A percentile compares a stretch with the other conserved stretches of the same genome.
These are phyloP conservation scores for Plenodomus lindquistii DNA, from an alignment of 2,329 filamentous ascomycete species.

Conservation along the genomic window DNA sequence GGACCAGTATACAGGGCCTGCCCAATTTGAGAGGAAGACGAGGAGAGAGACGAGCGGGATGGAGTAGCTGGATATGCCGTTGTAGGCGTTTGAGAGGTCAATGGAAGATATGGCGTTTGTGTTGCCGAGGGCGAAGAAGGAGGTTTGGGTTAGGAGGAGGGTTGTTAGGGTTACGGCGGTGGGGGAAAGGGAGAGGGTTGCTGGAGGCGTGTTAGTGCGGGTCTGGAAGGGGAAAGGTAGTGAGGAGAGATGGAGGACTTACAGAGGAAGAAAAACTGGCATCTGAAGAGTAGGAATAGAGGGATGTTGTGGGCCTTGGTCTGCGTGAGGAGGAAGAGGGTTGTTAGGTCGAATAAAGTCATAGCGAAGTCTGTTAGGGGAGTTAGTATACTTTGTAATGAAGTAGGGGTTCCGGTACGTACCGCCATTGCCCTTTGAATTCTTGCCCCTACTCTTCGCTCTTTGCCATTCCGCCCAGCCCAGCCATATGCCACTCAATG, in stretches of 20 bases:
- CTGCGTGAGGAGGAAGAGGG: constrained; percentile 83
- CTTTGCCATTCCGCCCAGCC: constrained; percentile 34
- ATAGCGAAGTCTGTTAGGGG: constrained; percentile 51
- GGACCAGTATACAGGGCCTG: constrained; percentile 87
- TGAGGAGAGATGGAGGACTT: constrained; percentile 42
- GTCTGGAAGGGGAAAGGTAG: not conserved
- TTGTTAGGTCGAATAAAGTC: constrained; percentile 65
- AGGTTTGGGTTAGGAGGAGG: constrained; percentile 76
- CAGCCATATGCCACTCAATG: constrained; percentile 33
- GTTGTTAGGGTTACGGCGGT: constrained; percentile 68
- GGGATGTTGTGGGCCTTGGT: constrained; percentile 84
- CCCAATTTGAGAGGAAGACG: constrained; percentile 90
- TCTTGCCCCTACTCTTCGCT: constrained; percentile 17
- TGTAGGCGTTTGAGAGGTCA: constrained; percentile 92
- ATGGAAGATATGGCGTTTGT: constrained; percentile 96
- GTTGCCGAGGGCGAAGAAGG: constrained; percentile 89
- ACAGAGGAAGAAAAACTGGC: constrained; percentile 60
- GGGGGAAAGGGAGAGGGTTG: constrained; percentile 52
- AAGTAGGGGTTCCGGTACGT: constrained; percentile 3
- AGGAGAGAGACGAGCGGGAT: constrained; percentile 78
- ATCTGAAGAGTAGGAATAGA: constrained; percentile 74
- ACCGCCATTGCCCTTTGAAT: constrained; percentile 31
- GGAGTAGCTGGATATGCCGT: constrained; percentile 82
- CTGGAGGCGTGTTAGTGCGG: constrained; percentile 11
- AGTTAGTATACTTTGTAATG: constrained; percentile 6